Conservation (phyloP, 1,139 yeast species). For the Casaregolazyma lundiana region DNA sequence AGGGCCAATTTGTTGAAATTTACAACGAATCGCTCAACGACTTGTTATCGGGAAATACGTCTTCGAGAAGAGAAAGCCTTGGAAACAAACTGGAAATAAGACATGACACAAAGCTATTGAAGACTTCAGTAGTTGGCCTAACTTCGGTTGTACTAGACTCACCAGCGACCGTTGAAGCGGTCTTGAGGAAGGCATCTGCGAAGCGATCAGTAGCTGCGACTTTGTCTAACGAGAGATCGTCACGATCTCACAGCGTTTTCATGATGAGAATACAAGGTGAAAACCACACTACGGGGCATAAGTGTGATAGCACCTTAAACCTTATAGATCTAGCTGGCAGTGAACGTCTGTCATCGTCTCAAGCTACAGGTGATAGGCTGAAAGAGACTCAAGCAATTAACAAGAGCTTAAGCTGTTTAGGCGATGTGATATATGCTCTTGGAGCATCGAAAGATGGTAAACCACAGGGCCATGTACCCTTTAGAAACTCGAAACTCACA, state of each 20-base stretch:
- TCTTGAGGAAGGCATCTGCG: constrained; percentile 52
- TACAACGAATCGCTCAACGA: constrained; percentile 81
- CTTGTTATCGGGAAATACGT: constrained; percentile 37
- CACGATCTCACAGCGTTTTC: constrained; percentile 70
- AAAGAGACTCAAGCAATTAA: constrained; percentile 89
- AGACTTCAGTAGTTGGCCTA: constrained; percentile 59
- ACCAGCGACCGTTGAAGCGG: constrained; percentile 45
- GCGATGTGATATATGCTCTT: constrained; percentile 83
- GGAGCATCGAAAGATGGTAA: constrained; percentile 6
- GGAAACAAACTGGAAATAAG: constrained; percentile 59
- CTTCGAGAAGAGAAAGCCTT: constrained; percentile 1
- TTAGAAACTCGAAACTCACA: constrained; percentile 61
- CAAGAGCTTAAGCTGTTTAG: constrained; percentile 80
- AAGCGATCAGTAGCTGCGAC: constrained; percentile 77
- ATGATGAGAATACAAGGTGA: constrained; percentile 56
- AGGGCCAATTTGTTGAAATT: constrained; percentile 82
- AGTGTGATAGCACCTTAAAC: constrained; percentile 60
- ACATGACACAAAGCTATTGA: constrained; percentile 53
- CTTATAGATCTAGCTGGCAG: constrained; percentile 85
- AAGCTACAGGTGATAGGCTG: constrained; percentile 73
- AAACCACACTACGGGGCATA: constrained; percentile 48
- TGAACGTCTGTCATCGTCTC: constrained; percentile 65
- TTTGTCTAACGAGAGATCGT: constrained; percentile 71
- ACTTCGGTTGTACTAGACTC: constrained; percentile 47
- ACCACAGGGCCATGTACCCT: constrained; percentile 43